Conservation (phyloP, 176 grass and related monocot genomes). For the Carex kokanica region DNA sequence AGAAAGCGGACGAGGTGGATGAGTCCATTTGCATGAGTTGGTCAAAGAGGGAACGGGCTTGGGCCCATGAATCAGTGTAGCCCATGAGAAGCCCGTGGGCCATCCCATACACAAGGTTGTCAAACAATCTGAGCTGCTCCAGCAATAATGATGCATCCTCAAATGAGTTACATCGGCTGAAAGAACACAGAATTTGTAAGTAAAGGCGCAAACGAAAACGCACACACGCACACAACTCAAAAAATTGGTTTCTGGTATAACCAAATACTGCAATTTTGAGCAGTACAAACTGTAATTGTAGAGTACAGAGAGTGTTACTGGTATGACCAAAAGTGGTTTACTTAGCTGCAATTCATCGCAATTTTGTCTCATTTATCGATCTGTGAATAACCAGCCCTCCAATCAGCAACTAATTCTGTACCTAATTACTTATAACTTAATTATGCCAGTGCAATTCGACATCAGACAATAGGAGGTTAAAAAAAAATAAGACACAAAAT, state of each 20-base stretch:
- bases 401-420: neutral
- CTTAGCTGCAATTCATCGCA: neutral
- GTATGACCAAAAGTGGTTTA: neutral
- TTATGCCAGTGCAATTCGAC: neutral
- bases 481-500: constrained; percentile 1
- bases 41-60: constrained; percentile 66
- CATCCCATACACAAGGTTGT: constrained; percentile 89
- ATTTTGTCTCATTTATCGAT: neutral
- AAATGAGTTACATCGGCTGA: constrained; percentile 83
- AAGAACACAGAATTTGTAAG: constrained; percentile 27
- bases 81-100: constrained; percentile 90
- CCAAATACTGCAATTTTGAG: neutral
- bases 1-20: constrained; percentile 93
- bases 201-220: neutral
- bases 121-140: constrained; percentile 92
- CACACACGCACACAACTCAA: neutral
- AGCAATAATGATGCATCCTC: constrained; percentile 94
- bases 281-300: neutral
- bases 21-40: constrained; percentile 78
- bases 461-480: neutral
- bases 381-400: neutral
- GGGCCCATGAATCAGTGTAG: constrained; percentile 66
- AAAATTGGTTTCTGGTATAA: neutral
- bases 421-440: neutral
- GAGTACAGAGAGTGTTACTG: neutral